These are phyloP conservation scores for Crithidia expoeki DNA, from an alignment of 208 protist species.

Conservation along the genomic window DNA sequence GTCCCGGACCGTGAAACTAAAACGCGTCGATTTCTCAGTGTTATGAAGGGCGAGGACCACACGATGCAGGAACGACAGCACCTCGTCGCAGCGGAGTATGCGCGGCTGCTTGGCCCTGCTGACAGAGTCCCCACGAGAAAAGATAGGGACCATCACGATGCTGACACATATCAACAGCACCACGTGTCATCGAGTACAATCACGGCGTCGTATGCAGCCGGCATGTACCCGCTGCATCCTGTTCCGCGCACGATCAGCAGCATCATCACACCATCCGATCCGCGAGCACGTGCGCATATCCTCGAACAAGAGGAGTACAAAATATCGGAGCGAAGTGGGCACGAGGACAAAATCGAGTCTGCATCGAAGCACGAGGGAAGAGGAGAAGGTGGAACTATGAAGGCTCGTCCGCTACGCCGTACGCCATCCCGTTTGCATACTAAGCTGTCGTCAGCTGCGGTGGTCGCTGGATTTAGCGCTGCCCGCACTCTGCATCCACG, in stretches of 20 bases:
- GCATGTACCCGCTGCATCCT: conserved; percentile 26
- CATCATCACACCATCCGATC: conserved; percentile 3
- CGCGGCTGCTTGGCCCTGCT: not conserved
- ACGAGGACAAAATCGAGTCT: too few relatives aligned
- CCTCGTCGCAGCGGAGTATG: conserved; percentile 10
- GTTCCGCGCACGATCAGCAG: conserved; percentile 19
- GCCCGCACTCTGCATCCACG: not conserved
- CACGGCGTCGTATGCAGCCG: conserved; percentile 27
- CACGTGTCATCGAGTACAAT: not conserved
- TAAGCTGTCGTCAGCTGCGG: not conserved
- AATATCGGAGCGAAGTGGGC: not conserved
- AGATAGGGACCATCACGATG: not conserved
- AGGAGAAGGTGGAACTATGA: not conserved
- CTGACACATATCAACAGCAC: not conserved
- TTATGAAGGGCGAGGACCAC: conserved; percentile 13
- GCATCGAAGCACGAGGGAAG: not conserved
- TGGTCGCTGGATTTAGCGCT: not conserved
- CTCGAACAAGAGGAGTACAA: conserved; percentile 2
- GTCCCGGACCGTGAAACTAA: not conserved
- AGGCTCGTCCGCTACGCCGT: not conserved
- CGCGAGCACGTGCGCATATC: not conserved
- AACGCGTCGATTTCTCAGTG: conserved; percentile 10
- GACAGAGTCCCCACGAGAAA: not conserved
- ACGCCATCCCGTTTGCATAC: not conserved
- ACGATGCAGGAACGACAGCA: conserved; percentile 13